Evolutionary conservation across 1,284 basidiomycete species (phyloP), one percentile per base, ranked within the genome.

Genomic region (Testicularia cyperi): DNA sequence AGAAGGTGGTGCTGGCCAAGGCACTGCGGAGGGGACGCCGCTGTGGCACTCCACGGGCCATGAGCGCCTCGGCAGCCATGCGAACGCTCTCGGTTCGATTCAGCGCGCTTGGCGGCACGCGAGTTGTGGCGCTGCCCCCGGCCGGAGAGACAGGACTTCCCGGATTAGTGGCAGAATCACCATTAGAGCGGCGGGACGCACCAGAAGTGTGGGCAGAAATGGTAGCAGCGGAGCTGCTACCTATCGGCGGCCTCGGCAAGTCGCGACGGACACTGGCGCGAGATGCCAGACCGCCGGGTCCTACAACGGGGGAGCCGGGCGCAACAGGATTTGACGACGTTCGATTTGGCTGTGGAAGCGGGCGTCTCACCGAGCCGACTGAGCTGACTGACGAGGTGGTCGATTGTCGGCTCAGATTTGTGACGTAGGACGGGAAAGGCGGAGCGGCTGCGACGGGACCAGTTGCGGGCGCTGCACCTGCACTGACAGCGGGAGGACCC

Each of bases 21-120:
- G 62, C 51, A 22, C 48, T 57, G 10, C 53, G 44, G 8, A 61
- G 41, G 1, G 63, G 57, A 12, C 57, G 44, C 22, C 68, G 27
- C 35, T 65, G 57, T 2, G 68, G 68, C 9, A 41, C 48, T 15
- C 68, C 68, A 16, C 66, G 24, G 8, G 65, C 57, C 68, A 70
- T 70, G 19, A 70, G 47, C 2, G 61, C 68, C 41, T 70, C 68
- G n/a, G 68, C 68, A 2, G 68, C 68, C 28, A 61, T 44, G 6
- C 66, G 44, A 16, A 69, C 56, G 29, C 64, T 69, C 15, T 70
- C 66, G 7, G 66, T 52, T 5, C 68, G 40, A 14, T 61, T 60
- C 25, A 70, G 45, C 1, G 57, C 52, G 5, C 39, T 27, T 5
- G 48, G 26, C 5, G 58, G 63, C 31, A 57, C 32, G 20, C 44